Evolutionary conservation across 768 basidiomycete species (phyloP).

Genomic region (Crucibulum laeve): DNA sequence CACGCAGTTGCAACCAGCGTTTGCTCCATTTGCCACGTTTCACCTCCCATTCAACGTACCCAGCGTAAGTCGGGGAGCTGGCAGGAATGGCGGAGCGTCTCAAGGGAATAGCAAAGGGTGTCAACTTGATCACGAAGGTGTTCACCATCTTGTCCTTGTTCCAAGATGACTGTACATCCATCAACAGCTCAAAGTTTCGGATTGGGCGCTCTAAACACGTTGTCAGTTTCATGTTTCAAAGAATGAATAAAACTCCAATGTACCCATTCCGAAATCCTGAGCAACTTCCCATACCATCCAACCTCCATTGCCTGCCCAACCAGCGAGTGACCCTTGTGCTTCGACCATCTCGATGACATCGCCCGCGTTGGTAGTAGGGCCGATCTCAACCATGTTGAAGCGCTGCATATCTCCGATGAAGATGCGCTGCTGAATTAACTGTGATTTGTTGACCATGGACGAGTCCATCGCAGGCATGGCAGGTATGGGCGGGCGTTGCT

Average conservation of each 20-base stretch:
- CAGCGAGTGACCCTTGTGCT: slow-evolving; percentile 60
- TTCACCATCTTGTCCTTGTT: slow-evolving; percentile 80
- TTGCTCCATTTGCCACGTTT: slow-evolving; percentile 97
- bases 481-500: background rate
- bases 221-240: slow-evolving; percentile 2
- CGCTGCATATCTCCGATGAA: slow-evolving; percentile 77
- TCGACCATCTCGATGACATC: slow-evolving; percentile 69
- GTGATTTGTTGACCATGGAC: background rate
- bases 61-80: slow-evolving; percentile 40
- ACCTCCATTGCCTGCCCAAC: slow-evolving; percentile 52
- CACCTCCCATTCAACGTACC: slow-evolving; percentile 83
- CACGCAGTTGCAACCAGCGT: slow-evolving; percentile 82
- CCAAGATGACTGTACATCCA: slow-evolving; percentile 83
- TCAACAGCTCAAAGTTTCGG: slow-evolving; percentile 79
- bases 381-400: slow-evolving; percentile 71
- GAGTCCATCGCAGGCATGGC: background rate
- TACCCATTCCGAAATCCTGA: slow-evolving; percentile 92
- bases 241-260: slow-evolving; percentile 13
- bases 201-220: slow-evolving; percentile 75
- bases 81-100: slow-evolving; percentile 49
- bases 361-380: slow-evolving; percentile 60
- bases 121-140: slow-evolving; percentile 73
- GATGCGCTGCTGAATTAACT: slow-evolving; percentile 59
- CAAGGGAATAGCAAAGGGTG: slow-evolving; percentile 56
- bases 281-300: slow-evolving; percentile 93